Percentiles rank a stretch among this genome's conserved stretches.
These are phyloP conservation scores for Clarkia xantiana DNA, from an alignment of 345 rosid genomes.

Conservation along the genomic window DNA sequence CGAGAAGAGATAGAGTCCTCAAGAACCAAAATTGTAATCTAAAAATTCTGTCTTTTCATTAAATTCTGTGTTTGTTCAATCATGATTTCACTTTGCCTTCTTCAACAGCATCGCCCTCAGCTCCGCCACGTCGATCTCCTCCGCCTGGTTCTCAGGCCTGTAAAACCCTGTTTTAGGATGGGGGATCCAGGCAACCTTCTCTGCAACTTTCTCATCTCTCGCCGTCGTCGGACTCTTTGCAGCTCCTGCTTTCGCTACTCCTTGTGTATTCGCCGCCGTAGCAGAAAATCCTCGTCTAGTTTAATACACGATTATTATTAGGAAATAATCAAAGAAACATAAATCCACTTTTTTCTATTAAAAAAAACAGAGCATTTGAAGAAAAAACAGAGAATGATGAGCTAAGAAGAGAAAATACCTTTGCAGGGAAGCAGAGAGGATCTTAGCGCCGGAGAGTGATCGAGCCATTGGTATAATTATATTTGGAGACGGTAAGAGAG, in stretches of 20 bases:
- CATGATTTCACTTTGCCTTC: slow-evolving; percentile 27
- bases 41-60: neutral
- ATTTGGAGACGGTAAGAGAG: neutral
- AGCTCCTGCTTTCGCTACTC: slow-evolving; percentile 11
- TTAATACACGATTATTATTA: neutral
- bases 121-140: slow-evolving; percentile 58
- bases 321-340: neutral
- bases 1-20: too few species aligned
- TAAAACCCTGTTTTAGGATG: slow-evolving; percentile 78
- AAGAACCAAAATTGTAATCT: neutral
- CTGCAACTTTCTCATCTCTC: slow-evolving; percentile 29
- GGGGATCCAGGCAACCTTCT: slow-evolving; percentile 62
- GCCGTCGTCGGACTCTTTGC: slow-evolving; percentile 16
- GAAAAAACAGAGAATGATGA: neutral
- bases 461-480: slow-evolving; percentile 20
- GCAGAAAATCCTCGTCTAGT: slow-evolving; percentile 22
- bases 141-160: slow-evolving; percentile 54
- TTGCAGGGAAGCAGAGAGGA: slow-evolving; percentile 22
- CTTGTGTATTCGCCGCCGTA: slow-evolving; percentile 18
- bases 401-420: slow-evolving; percentile 11
- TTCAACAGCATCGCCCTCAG: slow-evolving; percentile 51
- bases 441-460: slow-evolving; percentile 29
- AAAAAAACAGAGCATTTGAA: neutral
- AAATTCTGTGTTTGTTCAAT: neutral
- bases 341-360: neutral